Percentiles rank a stretch among this genome's conserved stretches.
Conservation (phyloP, 2,329 filamentous ascomycete genomes). For the Aureobasidium subglaciale region DNA sequence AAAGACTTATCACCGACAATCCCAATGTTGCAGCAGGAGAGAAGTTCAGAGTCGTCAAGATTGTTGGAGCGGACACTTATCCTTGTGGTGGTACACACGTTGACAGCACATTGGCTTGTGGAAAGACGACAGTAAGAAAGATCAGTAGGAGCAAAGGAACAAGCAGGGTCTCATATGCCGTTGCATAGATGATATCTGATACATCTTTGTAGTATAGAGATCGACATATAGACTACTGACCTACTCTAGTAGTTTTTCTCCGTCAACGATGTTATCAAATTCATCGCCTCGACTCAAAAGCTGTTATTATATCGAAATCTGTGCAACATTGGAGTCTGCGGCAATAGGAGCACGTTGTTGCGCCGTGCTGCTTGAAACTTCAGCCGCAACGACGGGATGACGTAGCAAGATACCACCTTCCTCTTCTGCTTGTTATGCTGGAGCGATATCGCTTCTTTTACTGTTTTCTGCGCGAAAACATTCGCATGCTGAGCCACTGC, state of each 20-base stretch:
- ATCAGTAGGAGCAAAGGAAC: constrained; percentile 58
- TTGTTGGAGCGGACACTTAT: constrained; percentile 62
- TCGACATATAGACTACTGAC: neutral
- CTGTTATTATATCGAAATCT: too few species aligned
- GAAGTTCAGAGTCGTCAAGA: constrained; percentile 60
- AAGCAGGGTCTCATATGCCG: constrained; percentile 44
- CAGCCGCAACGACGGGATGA: constrained; percentile 7
- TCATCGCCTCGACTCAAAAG: too few species aligned
- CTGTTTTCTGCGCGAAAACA: neutral
- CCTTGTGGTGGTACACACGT: constrained; percentile 73
- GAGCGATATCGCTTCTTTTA: neutral
- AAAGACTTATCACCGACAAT: constrained; percentile 42
- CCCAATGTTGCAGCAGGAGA: constrained; percentile 33
- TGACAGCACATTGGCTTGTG: constrained; percentile 50
- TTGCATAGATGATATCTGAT: constrained; percentile 9
- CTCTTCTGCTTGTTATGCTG: neutral
- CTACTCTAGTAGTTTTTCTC: too few species aligned
- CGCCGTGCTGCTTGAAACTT: neutral
- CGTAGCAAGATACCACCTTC: neutral
- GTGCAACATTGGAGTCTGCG: too few species aligned
- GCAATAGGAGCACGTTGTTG: too few species aligned
- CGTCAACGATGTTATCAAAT: too few species aligned
- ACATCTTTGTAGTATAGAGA: too few species aligned
- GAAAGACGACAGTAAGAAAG: constrained; percentile 58
- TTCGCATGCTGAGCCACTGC: too few species aligned